A percentile compares a stretch with the other conserved stretches of the same genome.
phyloP scores from a whole-genome alignment of 495 filamentous ascomycete genomes.

The Cladorrhinum samala region DNA sequence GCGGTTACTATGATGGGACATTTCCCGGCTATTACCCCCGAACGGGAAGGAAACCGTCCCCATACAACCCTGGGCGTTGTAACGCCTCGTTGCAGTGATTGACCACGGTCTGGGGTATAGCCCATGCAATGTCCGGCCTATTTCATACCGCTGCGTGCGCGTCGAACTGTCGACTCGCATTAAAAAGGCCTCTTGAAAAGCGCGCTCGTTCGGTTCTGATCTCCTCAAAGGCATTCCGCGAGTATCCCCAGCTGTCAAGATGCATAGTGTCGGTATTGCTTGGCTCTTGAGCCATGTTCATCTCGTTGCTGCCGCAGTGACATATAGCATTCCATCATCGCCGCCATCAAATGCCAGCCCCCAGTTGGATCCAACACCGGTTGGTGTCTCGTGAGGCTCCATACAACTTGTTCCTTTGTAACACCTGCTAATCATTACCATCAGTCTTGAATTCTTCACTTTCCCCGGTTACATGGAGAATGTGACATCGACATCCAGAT shows the following conservation, averaged over 20 bases:
- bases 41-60: background rate
- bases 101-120: background rate
- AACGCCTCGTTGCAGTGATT: background rate
- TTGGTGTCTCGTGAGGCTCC: background rate
- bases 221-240: background rate
- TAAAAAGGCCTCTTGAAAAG: background rate
- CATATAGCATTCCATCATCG: background rate
- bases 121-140: no score
- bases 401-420: background rate
- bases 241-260: background rate
- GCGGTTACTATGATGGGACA: background rate
- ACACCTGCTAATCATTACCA: background rate
- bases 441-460: conserved; percentile 49
- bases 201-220: background rate
- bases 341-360: conserved; percentile 4
- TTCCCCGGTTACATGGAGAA: conserved; percentile 54
- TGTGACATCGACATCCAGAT: conserved; percentile 48
- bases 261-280: background rate
- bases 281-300: background rate
- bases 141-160: no score
- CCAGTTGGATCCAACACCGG: background rate
- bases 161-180: no score
- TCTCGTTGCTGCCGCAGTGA: background rate
- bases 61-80: background rate
- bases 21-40: background rate